These are phyloP conservation scores for Ustulina deusta DNA, from an alignment of 2,329 filamentous ascomycete genomes.

Conservation along the genomic window DNA sequence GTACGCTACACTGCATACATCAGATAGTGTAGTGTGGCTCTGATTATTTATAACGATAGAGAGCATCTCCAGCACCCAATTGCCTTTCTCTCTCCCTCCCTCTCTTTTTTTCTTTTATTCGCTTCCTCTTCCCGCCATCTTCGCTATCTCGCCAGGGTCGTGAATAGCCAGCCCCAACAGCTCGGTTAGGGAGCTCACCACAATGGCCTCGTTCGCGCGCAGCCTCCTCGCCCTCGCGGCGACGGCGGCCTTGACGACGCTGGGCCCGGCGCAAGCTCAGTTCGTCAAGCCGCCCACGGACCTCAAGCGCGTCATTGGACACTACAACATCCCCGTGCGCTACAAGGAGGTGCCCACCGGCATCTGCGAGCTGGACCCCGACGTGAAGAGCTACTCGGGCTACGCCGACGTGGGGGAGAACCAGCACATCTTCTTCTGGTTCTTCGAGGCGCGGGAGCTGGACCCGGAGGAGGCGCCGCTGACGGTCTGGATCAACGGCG, in stretches of 20 bases:
- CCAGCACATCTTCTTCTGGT: slow-evolving; percentile 61
- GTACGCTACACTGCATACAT: not conserved
- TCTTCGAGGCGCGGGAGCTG: slow-evolving; percentile 61
- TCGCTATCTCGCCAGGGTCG: not conserved
- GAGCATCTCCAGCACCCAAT: not conserved
- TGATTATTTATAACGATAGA: slow-evolving; percentile 8
- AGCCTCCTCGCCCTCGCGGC: slow-evolving; percentile 41
- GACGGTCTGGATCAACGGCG: slow-evolving; percentile 66
- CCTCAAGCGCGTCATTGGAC: slow-evolving; percentile 46
- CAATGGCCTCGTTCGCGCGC: slow-evolving; percentile 43
- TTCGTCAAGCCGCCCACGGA: slow-evolving; percentile 48
- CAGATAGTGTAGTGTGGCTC: not conserved
- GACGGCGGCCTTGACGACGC: slow-evolving; percentile 25
- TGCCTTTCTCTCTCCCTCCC: not conserved
- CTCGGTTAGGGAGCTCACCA: not conserved
- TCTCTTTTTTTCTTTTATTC: not conserved
- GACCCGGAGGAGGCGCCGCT: slow-evolving; percentile 60
- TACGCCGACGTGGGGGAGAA: slow-evolving; percentile 57
- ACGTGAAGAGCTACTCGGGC: slow-evolving; percentile 58
- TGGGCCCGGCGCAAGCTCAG: slow-evolving; percentile 41
- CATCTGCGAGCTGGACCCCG: slow-evolving; percentile 58
- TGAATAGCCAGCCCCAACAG: not conserved
- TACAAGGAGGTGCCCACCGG: slow-evolving; percentile 62
- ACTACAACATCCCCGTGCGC: slow-evolving; percentile 56
- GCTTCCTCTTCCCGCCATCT: not conserved